Base-by-base conservation (phyloP, 148 eudicot species). In the Nyssa sinensis region DNA sequence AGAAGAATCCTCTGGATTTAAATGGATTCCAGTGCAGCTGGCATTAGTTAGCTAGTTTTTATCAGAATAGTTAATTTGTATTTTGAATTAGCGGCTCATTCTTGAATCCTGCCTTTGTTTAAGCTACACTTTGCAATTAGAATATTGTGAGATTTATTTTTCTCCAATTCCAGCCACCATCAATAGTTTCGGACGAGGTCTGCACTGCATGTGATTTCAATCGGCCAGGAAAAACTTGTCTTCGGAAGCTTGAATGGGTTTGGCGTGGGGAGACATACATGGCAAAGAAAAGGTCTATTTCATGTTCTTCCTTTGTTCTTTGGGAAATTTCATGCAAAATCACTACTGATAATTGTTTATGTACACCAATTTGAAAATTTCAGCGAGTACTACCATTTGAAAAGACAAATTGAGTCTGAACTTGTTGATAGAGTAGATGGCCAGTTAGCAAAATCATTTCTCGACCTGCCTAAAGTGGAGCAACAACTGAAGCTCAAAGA, bases 131-230 rank as follows among this genome's bases (percentile, higher is more conserved):
- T 30, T 67, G 37, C 37, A 69, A 61, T 61, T 58, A 55, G 4
- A 61, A 23, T 49, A 41, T 63, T 72, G 59, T 80, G 53, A 76
- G 44, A 31, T 74, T 77, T 72, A 72, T 81, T 61, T 55, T 81
- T 61, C 53, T 14, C 32, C 62, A 64, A 72, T 73, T 79, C 57
- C 87, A 95, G 99, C 99, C 99, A 60, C 87, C 99, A 37, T 96
- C 99, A 67, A 93, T 96, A 74, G 99, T 96, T 60, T 81, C 98
- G 60, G 99, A 96, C 79, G 99, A 96, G 82, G 86, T 86, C 39
- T 96, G 99, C 79, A 96, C 99, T 71, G 99, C 99, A 66, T 96
- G 99, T 74, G 97, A 96, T 82, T 96, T 93, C 72, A 96, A 96
- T 74, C 97, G 99, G 61, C 98, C 99, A 35, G 99, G 97, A 24